Base-by-base conservation (phyloP, 257 asterid species). In the Penstemon barbatus region DNA sequence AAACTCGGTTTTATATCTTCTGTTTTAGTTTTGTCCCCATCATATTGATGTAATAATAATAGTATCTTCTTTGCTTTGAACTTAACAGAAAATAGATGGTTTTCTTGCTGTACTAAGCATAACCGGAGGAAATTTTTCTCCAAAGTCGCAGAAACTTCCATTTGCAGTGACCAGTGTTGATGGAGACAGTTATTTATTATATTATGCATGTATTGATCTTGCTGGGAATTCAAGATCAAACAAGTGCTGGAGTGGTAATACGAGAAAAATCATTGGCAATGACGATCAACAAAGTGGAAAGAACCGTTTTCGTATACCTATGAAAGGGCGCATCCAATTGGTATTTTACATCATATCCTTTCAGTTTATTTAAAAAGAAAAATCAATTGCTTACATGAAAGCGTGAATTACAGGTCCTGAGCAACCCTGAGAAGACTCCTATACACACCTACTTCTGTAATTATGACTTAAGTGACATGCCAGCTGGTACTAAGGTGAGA, bases 401-500 rank as follows among this genome's bases (percentile, higher is more conserved):
- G 58, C 74, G 9, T 70, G 61, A 50, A 68, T 49, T 7, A 19
- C 84, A 90, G 97, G 95, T 90, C 67, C 80, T 90, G 71, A 90
- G 97, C 86, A 90, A 90, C 74, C 97, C 97, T 7, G 97, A 90
- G 78, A 87, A 81, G 82, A 90, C 97, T 52, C 97, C 97, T 42
- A 61, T 90, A 6, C 97, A 90, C 67, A 84, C 97, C 45, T 87
- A 80, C 86, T 83, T 87, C 48, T 90, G 95, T 75, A 83, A 78
- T 70, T 90, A 90, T 49, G 93, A 90, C 70, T 81, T 90, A 70
- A 88, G 88, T 75, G 97, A 90, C 71, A 90, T 90, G 97, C 97
- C 97, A 39, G 83, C 84, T 60, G 95, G 97, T 66, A 84, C 93
- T 46, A 90, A 90, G 93, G 97, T 87, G 67, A 73, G 83, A 64